phyloP scores from a whole-genome alignment of 441 rosid genomes.

The Geranium incanum region DNA sequence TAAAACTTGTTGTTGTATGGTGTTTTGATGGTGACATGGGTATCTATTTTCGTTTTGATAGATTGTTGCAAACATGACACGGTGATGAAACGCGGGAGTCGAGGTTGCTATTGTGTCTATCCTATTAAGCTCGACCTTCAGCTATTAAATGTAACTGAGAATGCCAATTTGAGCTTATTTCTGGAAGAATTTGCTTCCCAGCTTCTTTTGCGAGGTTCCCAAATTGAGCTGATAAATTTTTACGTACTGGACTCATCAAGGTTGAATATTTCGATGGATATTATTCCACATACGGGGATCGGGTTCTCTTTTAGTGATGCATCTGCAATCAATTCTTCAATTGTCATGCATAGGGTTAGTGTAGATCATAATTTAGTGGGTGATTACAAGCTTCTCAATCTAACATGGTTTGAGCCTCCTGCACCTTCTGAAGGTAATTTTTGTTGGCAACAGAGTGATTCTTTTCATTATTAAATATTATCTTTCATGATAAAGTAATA shows the following conservation, averaged over 20 bases:
- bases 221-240: slow-evolving; percentile 76
- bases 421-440: slow-evolving; percentile 63
- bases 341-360: slow-evolving; percentile 57
- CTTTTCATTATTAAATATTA: background rate
- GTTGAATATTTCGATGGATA: slow-evolving; percentile 89
- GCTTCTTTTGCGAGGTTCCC: slow-evolving; percentile 64
- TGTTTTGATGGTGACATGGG: slow-evolving; percentile 20
- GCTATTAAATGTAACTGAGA: slow-evolving; percentile 76
- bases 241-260: slow-evolving; percentile 56
- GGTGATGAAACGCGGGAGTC: slow-evolving; percentile 68
- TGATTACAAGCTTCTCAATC: slow-evolving; percentile 72
- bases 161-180: slow-evolving; percentile 54
- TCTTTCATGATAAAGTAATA: background rate
- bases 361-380: slow-evolving; percentile 61
- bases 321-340: slow-evolving; percentile 60
- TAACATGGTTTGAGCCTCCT: slow-evolving; percentile 78
- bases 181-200: slow-evolving; percentile 62
- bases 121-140: slow-evolving; percentile 91
- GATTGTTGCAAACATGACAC: slow-evolving; percentile 75
- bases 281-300: slow-evolving; percentile 72
- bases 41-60: slow-evolving; percentile 28
- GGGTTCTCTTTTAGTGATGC: slow-evolving; percentile 72
- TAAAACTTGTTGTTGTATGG: background rate
- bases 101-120: slow-evolving; percentile 79
- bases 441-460: background rate